These are phyloP conservation scores for Fusarium sp. DNA, from an alignment of 2,329 filamentous ascomycete genomes.

Conservation along the genomic window DNA sequence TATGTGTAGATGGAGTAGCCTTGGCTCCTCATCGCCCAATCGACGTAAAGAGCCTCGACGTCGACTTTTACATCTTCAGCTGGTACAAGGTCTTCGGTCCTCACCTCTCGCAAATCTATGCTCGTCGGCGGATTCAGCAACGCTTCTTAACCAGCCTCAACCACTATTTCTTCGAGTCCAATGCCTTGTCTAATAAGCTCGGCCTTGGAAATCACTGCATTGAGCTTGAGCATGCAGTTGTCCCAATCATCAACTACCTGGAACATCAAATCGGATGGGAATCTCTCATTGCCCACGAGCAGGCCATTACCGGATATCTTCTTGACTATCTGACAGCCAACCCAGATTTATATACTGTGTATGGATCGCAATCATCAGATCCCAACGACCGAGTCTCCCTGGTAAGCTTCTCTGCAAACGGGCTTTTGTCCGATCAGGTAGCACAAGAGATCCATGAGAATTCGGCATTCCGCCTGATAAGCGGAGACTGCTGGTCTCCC, in stretches of 20 bases:
- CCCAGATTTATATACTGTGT: neutral
- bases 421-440: neutral
- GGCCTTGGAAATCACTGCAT: slow-evolving; percentile 5
- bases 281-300: slow-evolving; percentile 1
- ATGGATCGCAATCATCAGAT: neutral
- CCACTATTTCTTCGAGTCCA: slow-evolving; percentile 4
- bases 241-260: slow-evolving; percentile 6
- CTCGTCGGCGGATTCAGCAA: slow-evolving; percentile 1
- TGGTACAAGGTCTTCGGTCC: slow-evolving; percentile 90
- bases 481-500: slow-evolving; percentile 18
- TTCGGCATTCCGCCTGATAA: slow-evolving; percentile 5
- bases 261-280: slow-evolving; percentile 8
- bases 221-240: slow-evolving; percentile 1
- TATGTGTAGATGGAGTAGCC: slow-evolving; percentile 77
- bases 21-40: slow-evolving; percentile 79
- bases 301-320: slow-evolving; percentile 3
- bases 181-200: neutral
- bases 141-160: slow-evolving; percentile 3
- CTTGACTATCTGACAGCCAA: slow-evolving; percentile 1
- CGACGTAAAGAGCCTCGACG: slow-evolving; percentile 76
- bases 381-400: neutral
- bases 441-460: slow-evolving; percentile 15
- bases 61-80: slow-evolving; percentile 81
- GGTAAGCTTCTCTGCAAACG: slow-evolving; percentile 3
- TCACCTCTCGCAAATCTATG: slow-evolving; percentile 56